These are phyloP conservation scores for Tulasnella sp. DNA, from an alignment of 768 basidiomycete species.

Conservation along the genomic window DNA sequence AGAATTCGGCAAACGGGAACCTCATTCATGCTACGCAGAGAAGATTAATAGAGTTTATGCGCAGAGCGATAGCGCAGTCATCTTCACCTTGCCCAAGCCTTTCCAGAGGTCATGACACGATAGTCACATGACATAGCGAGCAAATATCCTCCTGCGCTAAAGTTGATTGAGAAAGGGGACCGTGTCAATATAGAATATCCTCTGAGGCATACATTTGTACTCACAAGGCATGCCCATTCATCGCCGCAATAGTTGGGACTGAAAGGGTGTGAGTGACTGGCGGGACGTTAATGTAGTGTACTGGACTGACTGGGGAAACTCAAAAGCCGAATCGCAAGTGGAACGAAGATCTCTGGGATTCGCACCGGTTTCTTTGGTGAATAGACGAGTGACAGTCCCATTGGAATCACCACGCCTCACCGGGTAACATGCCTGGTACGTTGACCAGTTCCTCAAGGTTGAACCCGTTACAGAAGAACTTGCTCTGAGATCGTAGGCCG, in stretches of 20 bases:
- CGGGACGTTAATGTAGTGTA: no score
- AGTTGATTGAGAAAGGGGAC: not conserved
- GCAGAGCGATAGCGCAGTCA: not conserved
- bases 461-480: slow-evolving; percentile 62
- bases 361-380: no score
- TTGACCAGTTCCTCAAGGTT: slow-evolving; percentile 42
- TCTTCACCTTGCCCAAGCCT: slow-evolving; percentile 28
- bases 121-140: slow-evolving; percentile 32
- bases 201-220: not conserved
- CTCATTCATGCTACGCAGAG: slow-evolving; percentile 32
- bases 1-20: no score
- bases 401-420: no score
- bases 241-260: slow-evolving; percentile 57
- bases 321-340: slow-evolving; percentile 55
- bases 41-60: no score
- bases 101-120: slow-evolving; percentile 28
- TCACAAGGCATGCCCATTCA: slow-evolving; percentile 40
- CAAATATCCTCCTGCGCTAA: slow-evolving; percentile 32
- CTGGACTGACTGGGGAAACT: slow-evolving; percentile 57
- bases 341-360: slow-evolving; percentile 50
- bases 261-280: not conserved
- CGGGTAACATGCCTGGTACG: slow-evolving; percentile 1
- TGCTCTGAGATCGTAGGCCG: slow-evolving; percentile 64
- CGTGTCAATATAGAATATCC: not conserved
- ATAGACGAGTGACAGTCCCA: no score